These are phyloP conservation scores for Lactarius indigo DNA, from an alignment of 768 basidiomycete genomes.

Conservation along the genomic window DNA sequence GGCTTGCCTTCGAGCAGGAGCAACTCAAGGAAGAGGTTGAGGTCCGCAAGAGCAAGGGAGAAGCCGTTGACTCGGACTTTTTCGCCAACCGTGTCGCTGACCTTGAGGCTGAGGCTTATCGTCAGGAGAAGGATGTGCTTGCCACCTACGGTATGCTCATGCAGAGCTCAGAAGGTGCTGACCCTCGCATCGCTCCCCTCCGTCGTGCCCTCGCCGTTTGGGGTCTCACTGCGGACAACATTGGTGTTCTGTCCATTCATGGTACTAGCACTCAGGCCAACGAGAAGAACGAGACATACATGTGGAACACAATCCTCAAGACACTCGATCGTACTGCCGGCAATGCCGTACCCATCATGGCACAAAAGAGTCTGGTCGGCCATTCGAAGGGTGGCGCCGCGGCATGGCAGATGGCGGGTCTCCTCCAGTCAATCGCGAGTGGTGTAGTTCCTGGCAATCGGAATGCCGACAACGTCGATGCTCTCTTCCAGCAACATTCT, in stretches of 20 bases:
- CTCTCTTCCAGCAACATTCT: slow-evolving; percentile 83
- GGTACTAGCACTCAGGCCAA: slow-evolving; percentile 87
- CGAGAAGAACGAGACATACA: slow-evolving; percentile 96
- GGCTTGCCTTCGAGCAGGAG: slow-evolving; percentile 86
- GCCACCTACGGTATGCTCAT: slow-evolving; percentile 89
- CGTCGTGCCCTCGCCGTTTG: slow-evolving; percentile 96
- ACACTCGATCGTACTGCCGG: slow-evolving; percentile 85
- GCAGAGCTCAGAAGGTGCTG: slow-evolving; percentile 53
- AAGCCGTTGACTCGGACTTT: slow-evolving; percentile 59
- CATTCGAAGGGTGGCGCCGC: slow-evolving; percentile 99
- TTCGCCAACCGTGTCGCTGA: slow-evolving; percentile 72
- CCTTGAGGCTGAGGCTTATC: slow-evolving; percentile 85
- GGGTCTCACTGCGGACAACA: slow-evolving; percentile 90
- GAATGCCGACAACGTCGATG: slow-evolving; percentile 96
- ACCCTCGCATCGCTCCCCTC: slow-evolving; percentile 84
- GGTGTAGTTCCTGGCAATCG: slow-evolving; percentile 94
- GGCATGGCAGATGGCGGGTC: slow-evolving; percentile 93
- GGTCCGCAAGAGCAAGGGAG: slow-evolving; percentile 51
- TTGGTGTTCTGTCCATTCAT: slow-evolving; percentile 87
- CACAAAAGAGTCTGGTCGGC: slow-evolving; percentile 95
- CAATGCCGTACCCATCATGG: slow-evolving; percentile 96
- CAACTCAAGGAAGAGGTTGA: slow-evolving; percentile 80
- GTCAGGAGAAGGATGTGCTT: slow-evolving; percentile 92
- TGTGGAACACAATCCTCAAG: slow-evolving; percentile 95
- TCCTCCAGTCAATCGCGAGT: slow-evolving; percentile 77